Evolutionary conservation across 371 early-diverging fungal species (phyloP), one percentile per base, ranked within the genome.

Genomic region (Smittium mucronatum): DNA sequence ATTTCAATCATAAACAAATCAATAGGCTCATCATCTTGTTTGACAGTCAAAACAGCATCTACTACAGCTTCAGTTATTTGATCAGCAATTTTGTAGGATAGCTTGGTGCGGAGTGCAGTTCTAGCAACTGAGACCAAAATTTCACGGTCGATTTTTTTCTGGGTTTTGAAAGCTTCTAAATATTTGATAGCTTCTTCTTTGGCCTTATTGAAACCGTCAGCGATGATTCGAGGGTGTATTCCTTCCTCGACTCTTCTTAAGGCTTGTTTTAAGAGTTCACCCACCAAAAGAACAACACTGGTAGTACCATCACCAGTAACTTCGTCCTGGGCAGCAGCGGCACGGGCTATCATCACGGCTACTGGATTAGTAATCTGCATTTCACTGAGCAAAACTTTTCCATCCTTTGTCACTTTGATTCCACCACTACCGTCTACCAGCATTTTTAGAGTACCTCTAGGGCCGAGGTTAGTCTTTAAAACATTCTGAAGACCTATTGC

Each of bases 301-400:
- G 99, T 97, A 11, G 98, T 98, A 64, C 99, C 99, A 75, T 99
- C 99, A 68, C 99, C 99, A 47, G 95, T 94, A 65, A 97, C 89
- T 73, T 96, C 95, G 80, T 98, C 98, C 82, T 99, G 97, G 34
- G 99, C 98, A 36, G 93, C 93, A 15, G 99, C 99, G 35, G 98
- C 94, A 68, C 97, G 90, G 33, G 99, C 99, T 75, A 99, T 97
- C 92, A 99, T 95, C 69, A 94, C 91, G 58, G 99, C 97, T 5
- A 98, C 99, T 30, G 99, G 99, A 82, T 99, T 96, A 86, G 97
- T 96, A 80, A 99, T 98, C 94, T 98, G 97, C 92, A 99, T 98
- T 82, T 99, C 99, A 75, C 84, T 93, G 74, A 95, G 81, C 31
- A 97, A 85, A 31, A 97, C 97, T 76, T 96, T 96, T 69, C 97